Evolutionary conservation across 306 rosid species (phyloP).

Genomic region (Cicer arietinum): DNA sequence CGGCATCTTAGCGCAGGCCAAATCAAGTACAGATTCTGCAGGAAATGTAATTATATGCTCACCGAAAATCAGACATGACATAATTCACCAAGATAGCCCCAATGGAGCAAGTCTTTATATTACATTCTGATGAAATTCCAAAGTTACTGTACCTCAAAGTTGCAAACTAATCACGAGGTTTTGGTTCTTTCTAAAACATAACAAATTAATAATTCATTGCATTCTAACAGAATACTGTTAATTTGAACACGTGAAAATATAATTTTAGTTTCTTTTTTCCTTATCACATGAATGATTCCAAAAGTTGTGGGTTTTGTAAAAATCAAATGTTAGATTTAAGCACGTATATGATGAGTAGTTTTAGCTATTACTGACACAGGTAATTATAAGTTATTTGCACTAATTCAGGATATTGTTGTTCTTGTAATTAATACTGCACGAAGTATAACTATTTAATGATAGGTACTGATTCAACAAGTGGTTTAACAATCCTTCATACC

Average conservation of each 20-base stretch:
- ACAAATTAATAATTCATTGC: conserved; percentile 27
- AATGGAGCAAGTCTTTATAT: conserved; percentile 12
- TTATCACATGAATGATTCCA: conserved; percentile 24
- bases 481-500: not conserved
- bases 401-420: not conserved
- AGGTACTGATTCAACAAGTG: not conserved
- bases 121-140: conserved; percentile 33
- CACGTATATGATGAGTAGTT: conserved; percentile 7
- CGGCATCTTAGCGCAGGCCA: conserved; percentile 7
- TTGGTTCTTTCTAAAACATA: conserved; percentile 5
- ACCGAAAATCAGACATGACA: conserved; percentile 14
- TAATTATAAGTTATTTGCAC: not conserved
- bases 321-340: conserved; percentile 10
- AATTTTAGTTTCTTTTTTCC: not conserved
- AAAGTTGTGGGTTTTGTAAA: conserved; percentile 6
- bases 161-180: not conserved
- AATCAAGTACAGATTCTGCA: conserved; percentile 23
- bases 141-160: conserved; percentile 14
- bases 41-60: conserved; percentile 23
- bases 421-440: not conserved
- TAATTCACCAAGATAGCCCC: conserved; percentile 30
- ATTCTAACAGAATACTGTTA: not conserved
- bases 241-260: conserved; percentile 30
- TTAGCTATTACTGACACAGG: conserved; percentile 13
- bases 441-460: not conserved